Evolutionary conservation across 148 eudicot species (phyloP).

Genomic region (Oxyria digyna): DNA sequence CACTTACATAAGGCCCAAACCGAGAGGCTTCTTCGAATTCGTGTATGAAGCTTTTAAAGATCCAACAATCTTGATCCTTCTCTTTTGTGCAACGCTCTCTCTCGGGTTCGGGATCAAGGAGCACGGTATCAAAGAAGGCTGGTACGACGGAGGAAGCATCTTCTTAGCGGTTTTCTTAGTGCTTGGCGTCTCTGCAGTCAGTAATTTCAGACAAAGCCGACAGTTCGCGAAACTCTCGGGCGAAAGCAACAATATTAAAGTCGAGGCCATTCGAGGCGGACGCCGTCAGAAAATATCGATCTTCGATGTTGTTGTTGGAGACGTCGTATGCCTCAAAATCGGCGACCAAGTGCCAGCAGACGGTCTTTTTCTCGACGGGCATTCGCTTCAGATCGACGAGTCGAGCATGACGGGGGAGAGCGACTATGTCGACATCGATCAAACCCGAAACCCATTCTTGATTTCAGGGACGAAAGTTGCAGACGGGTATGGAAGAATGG

Average conservation of each 20-base stretch:
- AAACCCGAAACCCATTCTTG: conserved; percentile 15
- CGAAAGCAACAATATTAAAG: conserved; percentile 19
- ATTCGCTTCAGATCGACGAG: conserved; percentile 19
- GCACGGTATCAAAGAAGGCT: conserved; percentile 19
- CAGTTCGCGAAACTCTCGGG: conserved; percentile 23
- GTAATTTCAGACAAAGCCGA: conserved; percentile 21
- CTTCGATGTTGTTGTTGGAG: conserved; percentile 22
- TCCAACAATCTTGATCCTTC: conserved; percentile 19
- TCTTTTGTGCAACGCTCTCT: conserved; percentile 22
- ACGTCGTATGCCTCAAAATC: conserved; percentile 22
- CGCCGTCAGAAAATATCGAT: conserved; percentile 19
- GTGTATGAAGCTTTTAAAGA: conserved; percentile 25
- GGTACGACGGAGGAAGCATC: conserved; percentile 31
- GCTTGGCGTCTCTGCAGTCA: conserved; percentile 19
- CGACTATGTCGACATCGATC: conserved; percentile 14
- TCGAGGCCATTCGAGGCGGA: conserved; percentile 16
- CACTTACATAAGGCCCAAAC: conserved; percentile 21
- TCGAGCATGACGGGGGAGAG: conserved; percentile 28
- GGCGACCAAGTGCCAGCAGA: conserved; percentile 29
- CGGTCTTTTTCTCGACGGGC: conserved; percentile 19
- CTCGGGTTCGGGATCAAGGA: conserved; percentile 26
- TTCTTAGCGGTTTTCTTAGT: conserved; percentile 23
- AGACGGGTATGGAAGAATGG: conserved; percentile 22
- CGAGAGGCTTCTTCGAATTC: conserved; percentile 16
- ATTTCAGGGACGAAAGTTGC: conserved; percentile 22